These are phyloP conservation scores for Abortiporus biennis DNA, from an alignment of 1,284 basidiomycete genomes.

Conservation along the genomic window DNA sequence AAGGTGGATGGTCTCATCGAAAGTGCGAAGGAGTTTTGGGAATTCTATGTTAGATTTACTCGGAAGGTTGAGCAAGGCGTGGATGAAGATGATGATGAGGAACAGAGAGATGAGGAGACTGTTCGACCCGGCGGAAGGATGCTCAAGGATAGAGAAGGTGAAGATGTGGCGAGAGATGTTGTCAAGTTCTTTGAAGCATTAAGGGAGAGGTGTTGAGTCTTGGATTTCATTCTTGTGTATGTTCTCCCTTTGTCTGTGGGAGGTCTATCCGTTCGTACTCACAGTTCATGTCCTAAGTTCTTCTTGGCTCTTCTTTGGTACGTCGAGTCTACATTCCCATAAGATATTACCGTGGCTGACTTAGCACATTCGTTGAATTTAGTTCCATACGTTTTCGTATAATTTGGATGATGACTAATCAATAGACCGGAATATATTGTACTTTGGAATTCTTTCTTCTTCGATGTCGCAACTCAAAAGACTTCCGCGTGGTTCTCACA, in stretches of 20 bases:
- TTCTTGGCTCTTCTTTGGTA: neutral
- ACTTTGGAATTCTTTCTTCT: no score
- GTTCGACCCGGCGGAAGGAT: constrained; percentile 10
- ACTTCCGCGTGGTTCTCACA: no score
- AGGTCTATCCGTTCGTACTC: neutral
- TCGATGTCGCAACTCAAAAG: no score
- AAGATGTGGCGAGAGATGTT: constrained; percentile 41
- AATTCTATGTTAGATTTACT: constrained; percentile 41
- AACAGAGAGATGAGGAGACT: constrained; percentile 16
- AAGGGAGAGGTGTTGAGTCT: constrained; percentile 12
- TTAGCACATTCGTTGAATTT: neutral
- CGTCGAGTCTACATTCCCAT: neutral
- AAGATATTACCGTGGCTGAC: neutral
- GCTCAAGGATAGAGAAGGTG: constrained; percentile 19
- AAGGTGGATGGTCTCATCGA: constrained; percentile 42
- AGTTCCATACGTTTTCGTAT: no score
- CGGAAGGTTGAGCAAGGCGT: constrained; percentile 22
- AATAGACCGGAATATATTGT: no score
- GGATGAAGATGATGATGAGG: constrained; percentile 20
- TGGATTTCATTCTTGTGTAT: neutral
- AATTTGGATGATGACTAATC: no score
- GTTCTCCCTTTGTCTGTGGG: neutral
- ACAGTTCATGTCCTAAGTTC: neutral
- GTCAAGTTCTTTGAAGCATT: constrained; percentile 42
- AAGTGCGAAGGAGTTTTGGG: constrained; percentile 51